phyloP scores from a whole-genome alignment of 306 rosid genomes.

The Argentina anserina region DNA sequence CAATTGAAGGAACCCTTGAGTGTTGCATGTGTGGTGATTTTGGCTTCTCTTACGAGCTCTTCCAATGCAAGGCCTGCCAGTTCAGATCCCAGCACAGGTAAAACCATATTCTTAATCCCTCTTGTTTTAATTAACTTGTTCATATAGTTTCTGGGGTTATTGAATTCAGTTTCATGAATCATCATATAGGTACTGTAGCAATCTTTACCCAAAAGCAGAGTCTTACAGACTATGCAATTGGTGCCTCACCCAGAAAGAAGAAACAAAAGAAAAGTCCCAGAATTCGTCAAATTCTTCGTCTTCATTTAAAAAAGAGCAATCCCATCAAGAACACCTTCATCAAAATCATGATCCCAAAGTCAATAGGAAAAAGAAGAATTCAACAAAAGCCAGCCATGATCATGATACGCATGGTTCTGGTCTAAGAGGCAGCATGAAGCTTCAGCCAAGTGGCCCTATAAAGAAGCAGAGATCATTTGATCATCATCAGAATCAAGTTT shows the following conservation, averaged over 20 bases:
- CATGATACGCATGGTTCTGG: neutral
- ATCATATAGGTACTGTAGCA: constrained; percentile 77
- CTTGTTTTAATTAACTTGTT: neutral
- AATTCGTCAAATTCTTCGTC: constrained; percentile 79
- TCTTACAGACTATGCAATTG: constrained; percentile 67
- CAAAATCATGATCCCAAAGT: constrained; percentile 9
- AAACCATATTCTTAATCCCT: neutral
- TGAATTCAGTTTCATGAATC: neutral
- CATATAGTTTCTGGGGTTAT: neutral
- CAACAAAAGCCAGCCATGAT: neutral
- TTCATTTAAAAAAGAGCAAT: constrained; percentile 27
- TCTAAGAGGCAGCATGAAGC: constrained; percentile 22
- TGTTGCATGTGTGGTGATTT: constrained; percentile 98
- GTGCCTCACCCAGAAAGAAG: constrained; percentile 68
- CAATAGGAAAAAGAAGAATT: constrained; percentile 11
- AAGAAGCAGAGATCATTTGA: constrained; percentile 58
- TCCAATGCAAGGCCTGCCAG: constrained; percentile 76
- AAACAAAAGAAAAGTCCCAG: constrained; percentile 52
- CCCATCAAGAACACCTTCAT: neutral
- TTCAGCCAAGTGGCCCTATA: constrained; percentile 45
- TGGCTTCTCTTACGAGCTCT: constrained; percentile 83
- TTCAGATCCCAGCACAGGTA: constrained; percentile 99
- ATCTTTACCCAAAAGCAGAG: constrained; percentile 63
- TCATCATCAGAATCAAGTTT: neutral
- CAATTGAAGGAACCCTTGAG: constrained; percentile 38